Evolutionary conservation across 176 grass and related monocot genomes (phyloP).

Genomic region (Triticum urartu): DNA sequence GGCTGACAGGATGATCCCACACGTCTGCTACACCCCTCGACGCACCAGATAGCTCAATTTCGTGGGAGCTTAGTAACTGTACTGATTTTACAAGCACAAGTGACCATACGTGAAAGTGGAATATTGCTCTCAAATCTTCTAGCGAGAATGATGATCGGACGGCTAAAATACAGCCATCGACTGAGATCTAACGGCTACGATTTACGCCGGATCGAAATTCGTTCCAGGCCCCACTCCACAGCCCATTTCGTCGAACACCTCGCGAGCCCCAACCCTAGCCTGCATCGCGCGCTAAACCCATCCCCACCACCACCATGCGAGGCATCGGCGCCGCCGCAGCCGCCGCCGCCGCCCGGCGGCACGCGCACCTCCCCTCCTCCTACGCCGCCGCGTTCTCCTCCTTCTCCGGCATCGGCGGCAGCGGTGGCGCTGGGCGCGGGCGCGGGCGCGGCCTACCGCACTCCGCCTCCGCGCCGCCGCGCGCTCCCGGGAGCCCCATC

Average conservation of each 20-base stretch:
- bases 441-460: slow-evolving; percentile 38
- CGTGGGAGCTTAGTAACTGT: too few relatives aligned
- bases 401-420: slow-evolving; percentile 38
- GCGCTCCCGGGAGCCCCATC: slow-evolving; percentile 30
- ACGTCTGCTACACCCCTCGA: too few relatives aligned
- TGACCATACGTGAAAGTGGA: too few relatives aligned
- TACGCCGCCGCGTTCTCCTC: slow-evolving; percentile 41
- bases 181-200: neutral
- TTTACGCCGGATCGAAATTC: neutral
- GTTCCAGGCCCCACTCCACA: neutral
- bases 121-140: too few relatives aligned
- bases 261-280: slow-evolving; percentile 26
- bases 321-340: slow-evolving; percentile 39
- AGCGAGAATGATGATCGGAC: too few relatives aligned
- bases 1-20: too few relatives aligned
- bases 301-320: slow-evolving; percentile 31
- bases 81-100: too few relatives aligned
- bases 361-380: slow-evolving; percentile 34
- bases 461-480: slow-evolving; percentile 13
- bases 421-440: slow-evolving; percentile 43
- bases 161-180: too few relatives aligned
- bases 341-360: slow-evolving; percentile 52
- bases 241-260: slow-evolving; percentile 5
- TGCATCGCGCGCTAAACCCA: slow-evolving; percentile 25
- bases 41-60: too few relatives aligned